These are phyloP conservation scores for Phialophora expanda DNA, from an alignment of 2,329 filamentous ascomycete species.

Conservation along the genomic window DNA sequence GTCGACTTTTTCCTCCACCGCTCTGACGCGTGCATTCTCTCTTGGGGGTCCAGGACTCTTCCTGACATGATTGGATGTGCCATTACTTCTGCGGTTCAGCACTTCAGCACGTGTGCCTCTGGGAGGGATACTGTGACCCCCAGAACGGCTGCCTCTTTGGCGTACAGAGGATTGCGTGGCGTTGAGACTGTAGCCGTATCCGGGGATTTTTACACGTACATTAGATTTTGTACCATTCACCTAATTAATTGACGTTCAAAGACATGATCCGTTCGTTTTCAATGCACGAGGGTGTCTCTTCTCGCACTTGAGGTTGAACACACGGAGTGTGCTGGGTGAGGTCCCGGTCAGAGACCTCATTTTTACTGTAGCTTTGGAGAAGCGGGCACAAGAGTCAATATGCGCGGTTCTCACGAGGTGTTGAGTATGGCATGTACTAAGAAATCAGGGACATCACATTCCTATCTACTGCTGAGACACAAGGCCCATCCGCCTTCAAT, in stretches of 20 bases:
- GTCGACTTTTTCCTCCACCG: background rate
- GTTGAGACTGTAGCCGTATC: background rate
- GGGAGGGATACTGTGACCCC: background rate
- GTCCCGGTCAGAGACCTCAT: background rate
- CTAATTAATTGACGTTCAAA: background rate
- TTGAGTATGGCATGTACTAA: too few species aligned
- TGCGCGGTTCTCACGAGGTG: background rate
- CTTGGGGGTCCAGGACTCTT: background rate
- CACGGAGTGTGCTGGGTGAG: background rate
- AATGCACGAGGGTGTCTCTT: background rate
- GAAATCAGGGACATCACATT: too few species aligned
- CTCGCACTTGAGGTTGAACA: background rate
- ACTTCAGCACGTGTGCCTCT: background rate
- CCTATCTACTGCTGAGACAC: too few species aligned
- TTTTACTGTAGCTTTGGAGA: background rate
- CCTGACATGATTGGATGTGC: background rate
- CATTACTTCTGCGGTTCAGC: background rate
- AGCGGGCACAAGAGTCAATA: background rate
- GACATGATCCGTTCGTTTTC: background rate
- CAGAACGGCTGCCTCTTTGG: background rate
- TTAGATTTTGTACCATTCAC: background rate
- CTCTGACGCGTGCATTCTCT: background rate
- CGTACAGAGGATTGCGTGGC: constrained; percentile 2
- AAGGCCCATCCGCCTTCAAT: too few species aligned
- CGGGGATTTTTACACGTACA: background rate